Evolutionary conservation across 331 rosid genomes (phyloP).

Genomic region (Quercus lobata): DNA sequence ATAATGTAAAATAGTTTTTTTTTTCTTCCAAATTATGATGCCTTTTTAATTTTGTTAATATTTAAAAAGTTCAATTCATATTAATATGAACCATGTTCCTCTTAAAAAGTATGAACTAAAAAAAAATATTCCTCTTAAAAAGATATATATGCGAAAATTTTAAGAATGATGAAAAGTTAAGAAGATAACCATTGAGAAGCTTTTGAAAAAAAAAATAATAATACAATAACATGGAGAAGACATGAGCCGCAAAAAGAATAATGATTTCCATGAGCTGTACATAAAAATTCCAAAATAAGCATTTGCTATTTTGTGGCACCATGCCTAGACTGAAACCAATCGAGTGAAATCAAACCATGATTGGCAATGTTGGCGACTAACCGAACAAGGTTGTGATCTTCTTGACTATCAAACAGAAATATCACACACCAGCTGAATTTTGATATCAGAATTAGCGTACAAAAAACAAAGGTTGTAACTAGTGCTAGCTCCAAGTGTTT

Average conservation of each 20-base stretch:
- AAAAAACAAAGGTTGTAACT: background rate
- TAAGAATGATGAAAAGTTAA: too few species aligned
- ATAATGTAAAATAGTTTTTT: too few species aligned
- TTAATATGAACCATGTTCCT: background rate
- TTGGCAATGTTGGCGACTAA: background rate
- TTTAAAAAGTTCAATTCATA: too few species aligned
- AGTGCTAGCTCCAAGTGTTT: background rate
- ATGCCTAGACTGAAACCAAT: background rate
- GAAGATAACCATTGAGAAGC: background rate
- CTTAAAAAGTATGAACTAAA: background rate
- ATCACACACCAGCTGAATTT: background rate
- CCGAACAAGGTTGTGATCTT: background rate
- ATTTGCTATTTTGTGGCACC: background rate
- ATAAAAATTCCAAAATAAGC: background rate
- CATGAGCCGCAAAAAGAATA: background rate
- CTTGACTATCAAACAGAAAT: background rate
- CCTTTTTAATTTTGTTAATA: too few species aligned
- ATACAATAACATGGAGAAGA: background rate
- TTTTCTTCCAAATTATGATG: too few species aligned
- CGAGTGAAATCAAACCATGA: background rate
- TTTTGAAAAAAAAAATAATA: background rate
- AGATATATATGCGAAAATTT: too few species aligned
- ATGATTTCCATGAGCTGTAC: background rate
- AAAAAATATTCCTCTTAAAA: too few species aligned
- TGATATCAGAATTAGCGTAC: background rate